phyloP scores from a whole-genome alignment of 768 basidiomycete species.

The Piloderma croceum region DNA sequence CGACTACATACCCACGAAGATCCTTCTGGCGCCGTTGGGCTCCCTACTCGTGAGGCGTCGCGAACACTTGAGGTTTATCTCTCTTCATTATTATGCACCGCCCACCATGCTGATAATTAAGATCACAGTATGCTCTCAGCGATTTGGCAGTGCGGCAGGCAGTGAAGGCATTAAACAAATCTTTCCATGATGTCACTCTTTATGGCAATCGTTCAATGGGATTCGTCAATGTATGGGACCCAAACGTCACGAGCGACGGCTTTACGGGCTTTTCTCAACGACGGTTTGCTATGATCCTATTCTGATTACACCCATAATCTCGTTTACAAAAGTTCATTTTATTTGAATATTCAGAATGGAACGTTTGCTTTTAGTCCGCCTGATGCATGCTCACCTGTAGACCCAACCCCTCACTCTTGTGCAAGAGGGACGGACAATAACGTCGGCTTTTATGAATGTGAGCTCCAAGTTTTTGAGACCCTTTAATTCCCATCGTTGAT shows the following conservation, averaged over 20 bases:
- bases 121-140: slow-evolving; percentile 38
- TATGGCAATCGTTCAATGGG: slow-evolving; percentile 49
- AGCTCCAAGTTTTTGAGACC: slow-evolving; percentile 8
- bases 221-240: slow-evolving; percentile 47
- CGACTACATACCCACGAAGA: slow-evolving; percentile 45
- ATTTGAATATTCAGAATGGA: slow-evolving; percentile 33
- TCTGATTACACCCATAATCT: background rate
- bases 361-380: slow-evolving; percentile 46
- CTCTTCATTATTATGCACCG: background rate
- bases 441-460: slow-evolving; percentile 50
- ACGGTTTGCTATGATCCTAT: slow-evolving; percentile 30
- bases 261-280: slow-evolving; percentile 45
- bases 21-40: slow-evolving; percentile 41
- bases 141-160: slow-evolving; percentile 52
- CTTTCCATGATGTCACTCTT: slow-evolving; percentile 31
- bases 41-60: slow-evolving; percentile 47
- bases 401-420: slow-evolving; percentile 42
- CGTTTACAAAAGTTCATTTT: background rate
- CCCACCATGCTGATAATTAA: background rate
- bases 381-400: slow-evolving; percentile 45
- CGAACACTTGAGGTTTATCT: slow-evolving; percentile 39
- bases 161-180: slow-evolving; percentile 36
- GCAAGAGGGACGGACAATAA: slow-evolving; percentile 45
- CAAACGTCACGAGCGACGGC: slow-evolving; percentile 39
- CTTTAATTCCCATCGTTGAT: background rate